Evolutionary conservation across 345 rosid genomes (phyloP), one percentile per base, ranked within the genome.

Genomic region (thale cress (Arabidopsis thaliana)): DNA sequence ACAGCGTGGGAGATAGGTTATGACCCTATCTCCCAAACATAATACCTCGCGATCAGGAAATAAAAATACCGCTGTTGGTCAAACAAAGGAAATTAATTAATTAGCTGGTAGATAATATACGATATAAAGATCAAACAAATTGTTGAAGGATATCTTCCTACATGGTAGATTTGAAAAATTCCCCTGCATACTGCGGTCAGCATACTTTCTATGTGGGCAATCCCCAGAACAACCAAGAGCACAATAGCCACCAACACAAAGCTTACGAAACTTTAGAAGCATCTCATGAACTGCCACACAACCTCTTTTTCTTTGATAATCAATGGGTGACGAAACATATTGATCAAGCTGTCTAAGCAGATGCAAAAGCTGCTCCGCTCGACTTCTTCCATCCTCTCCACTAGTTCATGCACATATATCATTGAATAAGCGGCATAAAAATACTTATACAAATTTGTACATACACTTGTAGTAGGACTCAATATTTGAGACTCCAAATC

Each of bases 321-420:
- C 97, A 44, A 91, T 80, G 41, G 93, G 73, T 63, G 98, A 91
- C 71, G 95, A 83, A 52, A 91, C 85, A 59, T 80, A 90, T 64
- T 85, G 93, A 85, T 94, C 98, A 81, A 88, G 80, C 77, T 87
- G 96, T 83, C 95, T 90, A 84, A 91, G 79, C 46, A 94, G 85
- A 83, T 94, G 98, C 84, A 91, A 74, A 46, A 94, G 90, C 81
- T 94, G 98, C 87, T 94, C 98, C 2, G 96, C 95, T 77, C 98
- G 84, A 81, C 96, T 94, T 87, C 97, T 83, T 71, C 98, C 98
- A 84, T 94, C 98, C 87, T 90, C 98, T 82, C 98, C 98, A 81
- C 98, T 94, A 81, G 69, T 75, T 77, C 61, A 78, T 76, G 69
- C 60, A 83, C 58, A 75, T 22, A 69, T 37, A 57, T 40, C 38